Conservation (phyloP, 352 stramenopile species). For the Globisporangium viniferum region DNA sequence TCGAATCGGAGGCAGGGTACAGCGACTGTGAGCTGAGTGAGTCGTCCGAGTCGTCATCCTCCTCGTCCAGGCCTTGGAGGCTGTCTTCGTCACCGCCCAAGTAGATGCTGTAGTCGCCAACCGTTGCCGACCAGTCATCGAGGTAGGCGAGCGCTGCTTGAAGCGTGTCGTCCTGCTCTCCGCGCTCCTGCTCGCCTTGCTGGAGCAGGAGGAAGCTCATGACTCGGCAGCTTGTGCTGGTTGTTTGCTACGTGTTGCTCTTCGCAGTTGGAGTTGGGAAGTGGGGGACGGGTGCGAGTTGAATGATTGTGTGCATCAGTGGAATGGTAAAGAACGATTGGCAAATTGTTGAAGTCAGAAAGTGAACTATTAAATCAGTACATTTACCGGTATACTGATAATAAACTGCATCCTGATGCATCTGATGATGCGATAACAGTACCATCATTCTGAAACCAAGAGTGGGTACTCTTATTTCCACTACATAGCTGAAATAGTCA, state of each 20-base stretch:
- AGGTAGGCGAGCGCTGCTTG: slow-evolving; percentile 9
- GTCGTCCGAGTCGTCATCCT: not conserved
- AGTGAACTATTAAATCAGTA: not conserved
- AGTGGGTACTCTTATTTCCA: not conserved
- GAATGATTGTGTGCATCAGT: too few species aligned
- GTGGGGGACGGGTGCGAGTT: too few species aligned
- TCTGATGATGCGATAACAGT: not conserved
- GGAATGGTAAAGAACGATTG: not conserved
- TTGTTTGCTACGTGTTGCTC: too few species aligned
- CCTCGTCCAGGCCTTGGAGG: not conserved
- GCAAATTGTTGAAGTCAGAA: not conserved
- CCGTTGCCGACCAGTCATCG: not conserved
- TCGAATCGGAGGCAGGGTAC: too few species aligned
- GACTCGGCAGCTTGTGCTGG: too few species aligned
- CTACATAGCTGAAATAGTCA: too few species aligned
- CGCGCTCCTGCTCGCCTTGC: not conserved
- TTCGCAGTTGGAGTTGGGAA: too few species aligned
- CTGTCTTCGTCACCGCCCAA: not conserved
- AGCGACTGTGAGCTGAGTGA: too few species aligned
- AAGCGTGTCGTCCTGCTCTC: slow-evolving; percentile 2
- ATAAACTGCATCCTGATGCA: too few species aligned
- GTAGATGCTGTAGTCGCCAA: too few species aligned
- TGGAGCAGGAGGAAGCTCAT: slow-evolving; percentile 13
- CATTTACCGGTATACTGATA: not conserved
- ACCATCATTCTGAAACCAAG: not conserved